Base-by-base conservation (phyloP, 768 basidiomycete species). In the Sistotremastrum suecicum region DNA sequence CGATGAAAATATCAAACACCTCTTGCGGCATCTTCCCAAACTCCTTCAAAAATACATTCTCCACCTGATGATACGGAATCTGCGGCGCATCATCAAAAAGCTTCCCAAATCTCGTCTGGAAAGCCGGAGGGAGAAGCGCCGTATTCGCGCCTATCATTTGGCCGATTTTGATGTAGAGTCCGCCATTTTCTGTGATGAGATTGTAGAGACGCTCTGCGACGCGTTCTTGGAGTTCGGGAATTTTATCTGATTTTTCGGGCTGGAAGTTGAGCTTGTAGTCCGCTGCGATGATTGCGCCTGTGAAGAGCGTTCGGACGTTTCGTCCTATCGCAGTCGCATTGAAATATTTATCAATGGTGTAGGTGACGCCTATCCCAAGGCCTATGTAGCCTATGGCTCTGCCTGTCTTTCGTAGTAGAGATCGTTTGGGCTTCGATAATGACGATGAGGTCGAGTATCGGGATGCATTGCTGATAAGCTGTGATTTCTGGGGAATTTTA, bases 231-330 rank as follows among this genome's bases (percentile, higher is more conserved):
- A 97, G 65, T 30, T 76, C 70, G 5, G 85, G 83, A 56, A 94
- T 91, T 43, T 68, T 62, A 30, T 83, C 75, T 0, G 74, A 75
- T 48, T 80, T 80, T 41, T 73, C 72, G 0, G 80, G 78, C 6
- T 69, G 78, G 53, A 94, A 95, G 63, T 92, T 91, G 43, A 83
- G 60, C 57, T 97, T 95, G 66, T 91, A 94, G 66, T 87, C 83
- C 47, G 77, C 50, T 5, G 82, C 80, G 41, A 87, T 80, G 48
- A 76, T 56, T 7, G 74, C 68, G 51, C 83, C 85, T 81, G 83
- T 41, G 28, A 36, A 11, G 48, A 75, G 60, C 4, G 77, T 78
- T 49, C 74, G 61, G 34, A 75, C 45, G 55, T 72, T 79, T 45
- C 78, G 60, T 8, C 61, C 58, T 5, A 78, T 63, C 1, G 79